These are phyloP conservation scores for Sordaria brevicollis DNA, from an alignment of 495 filamentous ascomycete species.

Conservation along the genomic window DNA sequence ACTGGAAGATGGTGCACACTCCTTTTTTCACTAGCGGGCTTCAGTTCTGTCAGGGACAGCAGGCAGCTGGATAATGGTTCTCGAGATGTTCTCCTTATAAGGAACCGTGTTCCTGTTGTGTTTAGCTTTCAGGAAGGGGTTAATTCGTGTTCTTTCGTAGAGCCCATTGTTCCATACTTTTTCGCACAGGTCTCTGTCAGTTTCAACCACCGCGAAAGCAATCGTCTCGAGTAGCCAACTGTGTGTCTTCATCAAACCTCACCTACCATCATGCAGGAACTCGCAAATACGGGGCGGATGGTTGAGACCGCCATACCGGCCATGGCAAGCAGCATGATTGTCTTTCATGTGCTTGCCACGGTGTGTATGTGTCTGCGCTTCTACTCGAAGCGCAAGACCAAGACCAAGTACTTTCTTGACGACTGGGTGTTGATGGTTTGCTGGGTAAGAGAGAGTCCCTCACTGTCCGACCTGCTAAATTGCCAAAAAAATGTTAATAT, in stretches of 20 bases:
- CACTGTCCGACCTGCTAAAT: too few species aligned
- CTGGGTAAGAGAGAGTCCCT: neutral
- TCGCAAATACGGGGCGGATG: neutral
- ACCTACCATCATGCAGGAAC: too few species aligned
- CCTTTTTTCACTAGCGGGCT: neutral
- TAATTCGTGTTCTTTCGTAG: too few species aligned
- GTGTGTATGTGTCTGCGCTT: neutral
- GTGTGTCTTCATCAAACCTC: neutral
- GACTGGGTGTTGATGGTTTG: neutral
- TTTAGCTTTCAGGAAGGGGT: neutral
- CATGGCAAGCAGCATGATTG: neutral
- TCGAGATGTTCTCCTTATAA: neutral
- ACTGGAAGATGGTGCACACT: neutral
- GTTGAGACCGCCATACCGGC: neutral
- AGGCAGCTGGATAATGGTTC: neutral
- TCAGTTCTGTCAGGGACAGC: neutral
- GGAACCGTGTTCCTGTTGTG: neutral
- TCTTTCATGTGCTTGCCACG: neutral
- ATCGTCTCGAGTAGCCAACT: neutral
- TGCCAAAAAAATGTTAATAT: too few species aligned
- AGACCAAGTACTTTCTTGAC: neutral
- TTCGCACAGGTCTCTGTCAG: neutral
- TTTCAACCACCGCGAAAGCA: neutral
- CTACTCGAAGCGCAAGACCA: neutral
- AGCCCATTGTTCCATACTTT: neutral